A percentile compares a stretch with the other conserved stretches of the same genome.
Conservation (phyloP, 805 yeast genomes). For the Candida golubevii region DNA sequence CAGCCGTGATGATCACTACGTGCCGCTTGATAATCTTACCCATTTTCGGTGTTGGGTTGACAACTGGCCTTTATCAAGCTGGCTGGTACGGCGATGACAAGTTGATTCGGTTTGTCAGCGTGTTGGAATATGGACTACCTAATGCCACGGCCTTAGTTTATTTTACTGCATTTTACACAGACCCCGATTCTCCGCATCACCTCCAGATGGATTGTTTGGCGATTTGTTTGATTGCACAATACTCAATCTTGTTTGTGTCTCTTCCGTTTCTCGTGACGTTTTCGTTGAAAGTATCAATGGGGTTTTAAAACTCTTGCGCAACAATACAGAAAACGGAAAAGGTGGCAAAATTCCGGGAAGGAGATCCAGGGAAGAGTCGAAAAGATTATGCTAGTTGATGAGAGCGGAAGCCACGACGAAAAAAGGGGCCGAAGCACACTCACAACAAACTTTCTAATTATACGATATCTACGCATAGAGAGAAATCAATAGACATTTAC, state of each 20-base stretch:
- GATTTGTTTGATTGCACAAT: conserved; percentile 67
- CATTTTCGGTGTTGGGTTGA: conserved; percentile 61
- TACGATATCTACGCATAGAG: too few species aligned
- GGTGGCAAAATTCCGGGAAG: too few species aligned
- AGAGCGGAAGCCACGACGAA: too few species aligned
- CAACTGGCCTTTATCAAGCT: conserved; percentile 52
- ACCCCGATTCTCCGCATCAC: conserved; percentile 48
- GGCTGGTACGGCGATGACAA: conserved; percentile 62
- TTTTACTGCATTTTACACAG: conserved; percentile 83
- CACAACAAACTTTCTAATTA: too few species aligned
- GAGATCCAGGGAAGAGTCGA: too few species aligned
- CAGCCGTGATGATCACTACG: conserved; percentile 53
- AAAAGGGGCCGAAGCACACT: too few species aligned
- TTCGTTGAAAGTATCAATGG: conserved; percentile 48
- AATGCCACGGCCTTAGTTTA: conserved; percentile 86
- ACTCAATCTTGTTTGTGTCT: conserved; percentile 60
- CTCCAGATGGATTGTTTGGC: conserved; percentile 85
- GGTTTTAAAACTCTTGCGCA: conserved; percentile 2
- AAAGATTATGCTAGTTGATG: too few species aligned
- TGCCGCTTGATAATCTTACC: conserved; percentile 69
- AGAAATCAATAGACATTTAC: too few species aligned
- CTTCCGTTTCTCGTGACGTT: conserved; percentile 75
- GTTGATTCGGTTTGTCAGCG: conserved; percentile 67
- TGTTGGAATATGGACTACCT: conserved; percentile 75
- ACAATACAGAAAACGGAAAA: too few species aligned